Evolutionary conservation across 2,329 filamentous ascomycete species (phyloP), one percentile per base, ranked within the genome.

Genomic region (Calonectria pseudoreteaudii): DNA sequence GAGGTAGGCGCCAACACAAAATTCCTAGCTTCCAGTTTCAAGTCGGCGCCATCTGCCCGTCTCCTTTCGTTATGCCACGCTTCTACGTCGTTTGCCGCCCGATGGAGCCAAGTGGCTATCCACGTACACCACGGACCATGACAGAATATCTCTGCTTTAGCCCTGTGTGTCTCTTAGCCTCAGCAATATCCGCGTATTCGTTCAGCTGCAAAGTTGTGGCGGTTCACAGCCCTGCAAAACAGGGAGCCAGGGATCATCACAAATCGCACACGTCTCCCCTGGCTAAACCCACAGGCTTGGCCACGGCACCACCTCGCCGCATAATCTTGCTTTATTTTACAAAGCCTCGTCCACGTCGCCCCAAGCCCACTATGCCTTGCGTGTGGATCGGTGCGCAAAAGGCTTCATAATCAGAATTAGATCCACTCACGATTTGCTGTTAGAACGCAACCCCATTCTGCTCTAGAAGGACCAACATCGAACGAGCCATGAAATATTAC

Each of bases 131-230:
- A 9, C 60, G 20, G 28, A 36, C 10, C 36, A 67, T 18, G 36
- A 28, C 28, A 58, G 64, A 68, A 64, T 34, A 49, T 67, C 44
- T 44, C 52, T 38, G 65, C 26, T 8, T 52, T 56, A n/a, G n/a
- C 9, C 18, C 34, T 50, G 50, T 36, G 26, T 36, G n/a, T 67
- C 52, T 41, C 34, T 31, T 52, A 71, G 31, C 52, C 70, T 47
- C 30, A 58, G 41, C 28, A 23, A 28, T 34, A 53, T 68, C 70
- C 64, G 50, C 56, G 56, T 62, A 62, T 56, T 68, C 56, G 38
- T 52, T 68, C 56, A 72, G 56, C 47, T 68, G 9, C 36, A 47
- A 30, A 31, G 65, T 49, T 38, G 70, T 62, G 70, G 65, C 53
- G 34, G 65, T 62, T 68, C 65, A 18, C 23, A 44, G 34, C 70